These are phyloP conservation scores for Lepiota venenata DNA, from an alignment of 768 basidiomycete genomes.

Conservation along the genomic window DNA sequence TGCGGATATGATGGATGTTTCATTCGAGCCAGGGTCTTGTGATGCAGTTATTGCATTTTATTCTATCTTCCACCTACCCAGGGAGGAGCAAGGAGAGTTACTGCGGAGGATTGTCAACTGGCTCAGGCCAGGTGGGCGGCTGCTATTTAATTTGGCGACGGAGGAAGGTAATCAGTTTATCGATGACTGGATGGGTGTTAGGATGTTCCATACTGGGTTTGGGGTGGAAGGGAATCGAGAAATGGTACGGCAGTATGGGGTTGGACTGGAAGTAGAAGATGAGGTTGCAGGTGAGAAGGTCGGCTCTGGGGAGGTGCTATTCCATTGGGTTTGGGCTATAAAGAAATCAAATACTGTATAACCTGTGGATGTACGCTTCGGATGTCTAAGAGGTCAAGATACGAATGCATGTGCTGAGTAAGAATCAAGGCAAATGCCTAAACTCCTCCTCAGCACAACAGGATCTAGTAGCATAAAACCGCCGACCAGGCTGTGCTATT, in stretches of 20 bases:
- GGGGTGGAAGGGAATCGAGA: conserved; percentile 23
- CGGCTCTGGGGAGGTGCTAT: conserved; percentile 19
- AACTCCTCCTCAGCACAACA: too few relatives aligned
- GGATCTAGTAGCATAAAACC: too few relatives aligned
- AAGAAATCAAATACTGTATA: not conserved
- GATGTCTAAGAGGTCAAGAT: too few relatives aligned
- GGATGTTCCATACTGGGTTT: conserved; percentile 22
- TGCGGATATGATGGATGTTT: conserved; percentile 23
- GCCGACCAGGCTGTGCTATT: too few relatives aligned
- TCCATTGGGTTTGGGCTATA: conserved; percentile 23
- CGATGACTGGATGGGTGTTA: conserved; percentile 24
- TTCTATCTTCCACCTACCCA: conserved; percentile 22
- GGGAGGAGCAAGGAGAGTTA: conserved; percentile 25
- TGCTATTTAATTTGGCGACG: conserved; percentile 19
- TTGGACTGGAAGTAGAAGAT: conserved; percentile 18
- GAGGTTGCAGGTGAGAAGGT: conserved; percentile 21
- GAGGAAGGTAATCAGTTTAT: conserved; percentile 16
- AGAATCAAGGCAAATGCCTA: too few relatives aligned
- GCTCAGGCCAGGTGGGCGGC: conserved; percentile 24
- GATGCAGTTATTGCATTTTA: conserved; percentile 27
- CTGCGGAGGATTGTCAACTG: conserved; percentile 22
- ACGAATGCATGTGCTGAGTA: too few relatives aligned
- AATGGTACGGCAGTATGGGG: conserved; percentile 16
- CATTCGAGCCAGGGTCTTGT: conserved; percentile 14
- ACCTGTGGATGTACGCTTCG: too few relatives aligned